phyloP scores from a whole-genome alignment of 2,329 filamentous ascomycete species.

The Colletotrichum echinochloae region DNA sequence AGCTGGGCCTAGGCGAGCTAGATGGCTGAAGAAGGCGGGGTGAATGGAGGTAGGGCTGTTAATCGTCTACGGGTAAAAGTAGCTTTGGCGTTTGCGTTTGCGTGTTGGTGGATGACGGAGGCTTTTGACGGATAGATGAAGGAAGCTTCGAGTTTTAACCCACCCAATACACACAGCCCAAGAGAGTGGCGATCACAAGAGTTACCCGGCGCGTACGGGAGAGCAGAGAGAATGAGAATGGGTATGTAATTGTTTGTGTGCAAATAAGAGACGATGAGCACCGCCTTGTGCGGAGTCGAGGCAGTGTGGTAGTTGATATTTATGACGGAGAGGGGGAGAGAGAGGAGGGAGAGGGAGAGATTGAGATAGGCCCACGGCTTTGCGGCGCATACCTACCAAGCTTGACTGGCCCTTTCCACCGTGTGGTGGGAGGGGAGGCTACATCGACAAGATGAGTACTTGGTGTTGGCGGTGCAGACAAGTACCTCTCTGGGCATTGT shows the following conservation, averaged over 20 bases:
- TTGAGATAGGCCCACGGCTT: constrained; percentile 17
- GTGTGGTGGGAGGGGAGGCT: too few species aligned
- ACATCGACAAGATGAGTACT: constrained; percentile 5
- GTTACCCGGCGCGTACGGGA: constrained; percentile 5
- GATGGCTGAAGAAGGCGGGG: constrained; percentile 16
- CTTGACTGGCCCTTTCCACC: constrained; percentile 6
- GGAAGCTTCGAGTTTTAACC: constrained; percentile 1
- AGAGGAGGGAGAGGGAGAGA: neutral
- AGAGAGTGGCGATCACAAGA: neutral
- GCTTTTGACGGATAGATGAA: constrained; percentile 14
- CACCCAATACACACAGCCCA: neutral
- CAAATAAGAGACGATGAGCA: too few species aligned
- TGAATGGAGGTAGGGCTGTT: constrained; percentile 14
- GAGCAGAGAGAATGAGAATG: neutral
- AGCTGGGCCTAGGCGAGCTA: constrained; percentile 21
- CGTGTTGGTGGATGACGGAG: constrained; percentile 15
- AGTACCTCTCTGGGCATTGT: constrained; percentile 13
- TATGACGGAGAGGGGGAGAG: constrained; percentile 12
- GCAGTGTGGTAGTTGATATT: constrained; percentile 32
- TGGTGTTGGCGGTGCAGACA: constrained; percentile 20
- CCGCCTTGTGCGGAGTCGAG: constrained; percentile 12
- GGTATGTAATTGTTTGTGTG: neutral
- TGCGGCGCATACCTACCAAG: constrained; percentile 16
- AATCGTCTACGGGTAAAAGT: constrained; percentile 15
- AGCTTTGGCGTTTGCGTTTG: constrained; percentile 12